phyloP scores from a whole-genome alignment of 257 asterid species.

The Nicotiana knightiana region DNA sequence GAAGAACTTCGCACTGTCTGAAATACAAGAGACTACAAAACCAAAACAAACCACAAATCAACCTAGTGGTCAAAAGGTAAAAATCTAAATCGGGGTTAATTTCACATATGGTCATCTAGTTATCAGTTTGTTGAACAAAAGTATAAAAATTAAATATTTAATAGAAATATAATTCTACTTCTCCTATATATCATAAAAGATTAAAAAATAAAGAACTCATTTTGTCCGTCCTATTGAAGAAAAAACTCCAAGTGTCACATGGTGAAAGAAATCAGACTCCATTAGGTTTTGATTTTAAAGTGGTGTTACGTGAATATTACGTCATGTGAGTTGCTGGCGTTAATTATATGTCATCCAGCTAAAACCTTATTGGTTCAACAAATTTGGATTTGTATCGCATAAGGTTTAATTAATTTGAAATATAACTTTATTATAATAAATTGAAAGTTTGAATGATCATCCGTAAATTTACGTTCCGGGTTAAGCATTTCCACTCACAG shows the following conservation, averaged over 20 bases:
- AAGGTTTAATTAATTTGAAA: too few relatives aligned
- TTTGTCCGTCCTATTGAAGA: too few relatives aligned
- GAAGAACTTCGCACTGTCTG: conserved; percentile 12
- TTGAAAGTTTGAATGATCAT: not conserved
- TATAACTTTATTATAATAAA: too few relatives aligned
- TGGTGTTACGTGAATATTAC: not conserved
- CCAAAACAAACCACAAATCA: not conserved
- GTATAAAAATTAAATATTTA: not conserved
- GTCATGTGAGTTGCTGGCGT: not conserved
- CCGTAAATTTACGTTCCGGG: not conserved
- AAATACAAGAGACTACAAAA: conserved; percentile 39
- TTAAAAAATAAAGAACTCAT: not conserved
- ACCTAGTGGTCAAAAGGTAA: not conserved
- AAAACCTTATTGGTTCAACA: too few relatives aligned
- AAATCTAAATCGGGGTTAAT: not conserved
- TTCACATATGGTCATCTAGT: not conserved
- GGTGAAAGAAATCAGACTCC: not conserved
- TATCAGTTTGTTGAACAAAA: not conserved
- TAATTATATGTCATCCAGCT: not conserved
- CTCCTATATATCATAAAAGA: too few relatives aligned
- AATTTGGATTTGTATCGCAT: not conserved
- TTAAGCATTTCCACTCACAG: conserved; percentile 6
- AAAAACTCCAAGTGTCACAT: not conserved
- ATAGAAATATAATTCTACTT: not conserved
- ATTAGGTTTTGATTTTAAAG: not conserved